A percentile compares a stretch with the other conserved stretches of the same genome.
These are phyloP conservation scores for Arxiozyma bovina DNA, from an alignment of 1,139 yeast species.

Conservation along the genomic window DNA sequence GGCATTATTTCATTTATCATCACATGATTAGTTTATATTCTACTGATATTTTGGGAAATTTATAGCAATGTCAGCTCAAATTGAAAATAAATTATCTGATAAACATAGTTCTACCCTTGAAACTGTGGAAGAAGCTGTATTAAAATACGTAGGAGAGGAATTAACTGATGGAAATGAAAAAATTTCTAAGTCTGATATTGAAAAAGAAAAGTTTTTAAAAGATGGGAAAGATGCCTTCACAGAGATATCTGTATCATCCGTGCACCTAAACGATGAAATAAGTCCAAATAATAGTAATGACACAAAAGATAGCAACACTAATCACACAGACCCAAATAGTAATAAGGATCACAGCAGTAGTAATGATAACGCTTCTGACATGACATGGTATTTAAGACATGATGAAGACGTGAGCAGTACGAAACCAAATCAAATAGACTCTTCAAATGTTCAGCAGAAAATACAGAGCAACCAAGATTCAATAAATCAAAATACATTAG, in stretches of 20 bases:
- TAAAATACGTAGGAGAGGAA: conserved; percentile 59
- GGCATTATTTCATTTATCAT: no score
- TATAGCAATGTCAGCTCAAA: not conserved
- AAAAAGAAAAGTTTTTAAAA: conserved; percentile 2
- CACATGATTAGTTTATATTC: not conserved
- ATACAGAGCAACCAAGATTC: conserved; percentile 13
- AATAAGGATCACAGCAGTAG: not conserved
- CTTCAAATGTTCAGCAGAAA: not conserved
- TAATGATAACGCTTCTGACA: conserved; percentile 31
- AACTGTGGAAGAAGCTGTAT: conserved; percentile 51
- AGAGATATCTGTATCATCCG: not conserved
- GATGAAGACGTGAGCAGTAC: conserved; percentile 10
- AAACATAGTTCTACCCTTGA: conserved; percentile 10
- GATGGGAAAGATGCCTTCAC: not conserved
- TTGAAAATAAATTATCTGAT: not conserved
- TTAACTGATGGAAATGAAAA: conserved; percentile 33
- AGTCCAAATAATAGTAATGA: conserved; percentile 11
- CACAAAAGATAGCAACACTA: conserved; percentile 14
- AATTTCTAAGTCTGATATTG: conserved; percentile 18
- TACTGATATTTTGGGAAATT: no score
- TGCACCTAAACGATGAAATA: not conserved
- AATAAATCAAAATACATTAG: conserved; percentile 15
- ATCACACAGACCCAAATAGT: not conserved
- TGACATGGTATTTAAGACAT: conserved; percentile 32
- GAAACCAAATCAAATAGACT: conserved; percentile 4